phyloP scores from a whole-genome alignment of 352 stramenopile genomes.

The Phytophthora sp. region DNA sequence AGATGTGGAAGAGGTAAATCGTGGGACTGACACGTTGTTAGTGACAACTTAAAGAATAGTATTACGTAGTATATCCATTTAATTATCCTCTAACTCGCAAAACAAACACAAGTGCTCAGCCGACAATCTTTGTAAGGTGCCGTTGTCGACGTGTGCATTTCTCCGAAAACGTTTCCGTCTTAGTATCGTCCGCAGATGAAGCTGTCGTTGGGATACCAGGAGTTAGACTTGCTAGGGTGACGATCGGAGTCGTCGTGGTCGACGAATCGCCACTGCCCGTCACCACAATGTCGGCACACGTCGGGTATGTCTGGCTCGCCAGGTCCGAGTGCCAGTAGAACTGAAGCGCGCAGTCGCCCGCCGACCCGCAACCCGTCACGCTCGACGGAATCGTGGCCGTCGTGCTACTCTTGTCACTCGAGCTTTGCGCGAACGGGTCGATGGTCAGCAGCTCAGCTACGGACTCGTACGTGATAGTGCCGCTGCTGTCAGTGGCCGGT shows the following conservation, averaged over 20 bases:
- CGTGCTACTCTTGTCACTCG: slow-evolving; percentile 14
- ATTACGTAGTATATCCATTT: background rate
- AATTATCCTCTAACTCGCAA: background rate
- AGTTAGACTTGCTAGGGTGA: no score
- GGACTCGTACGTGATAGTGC: slow-evolving; percentile 54
- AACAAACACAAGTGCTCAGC: no score
- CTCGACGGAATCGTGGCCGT: slow-evolving; percentile 48
- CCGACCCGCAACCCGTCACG: slow-evolving; percentile 48
- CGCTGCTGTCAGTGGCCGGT: slow-evolving; percentile 39
- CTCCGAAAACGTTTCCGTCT: background rate
- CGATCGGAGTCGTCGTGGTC: background rate
- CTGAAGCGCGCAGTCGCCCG: slow-evolving; percentile 57
- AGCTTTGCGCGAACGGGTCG: slow-evolving; percentile 31
- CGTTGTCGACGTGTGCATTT: slow-evolving; percentile 33
- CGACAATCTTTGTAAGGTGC: background rate
- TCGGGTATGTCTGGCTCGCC: slow-evolving; percentile 67
- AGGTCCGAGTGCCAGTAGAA: slow-evolving; percentile 72
- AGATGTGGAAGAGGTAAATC: no score
- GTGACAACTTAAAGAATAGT: no score
- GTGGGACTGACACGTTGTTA: no score
- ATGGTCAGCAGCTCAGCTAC: slow-evolving; percentile 35
- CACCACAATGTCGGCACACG: slow-evolving; percentile 58
- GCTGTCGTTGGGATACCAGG: no score
- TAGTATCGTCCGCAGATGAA: background rate
- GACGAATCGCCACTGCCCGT: slow-evolving; percentile 23